Base-by-base conservation (phyloP, 371 early-diverging fungal genomes). In the Batkoa obscura region DNA sequence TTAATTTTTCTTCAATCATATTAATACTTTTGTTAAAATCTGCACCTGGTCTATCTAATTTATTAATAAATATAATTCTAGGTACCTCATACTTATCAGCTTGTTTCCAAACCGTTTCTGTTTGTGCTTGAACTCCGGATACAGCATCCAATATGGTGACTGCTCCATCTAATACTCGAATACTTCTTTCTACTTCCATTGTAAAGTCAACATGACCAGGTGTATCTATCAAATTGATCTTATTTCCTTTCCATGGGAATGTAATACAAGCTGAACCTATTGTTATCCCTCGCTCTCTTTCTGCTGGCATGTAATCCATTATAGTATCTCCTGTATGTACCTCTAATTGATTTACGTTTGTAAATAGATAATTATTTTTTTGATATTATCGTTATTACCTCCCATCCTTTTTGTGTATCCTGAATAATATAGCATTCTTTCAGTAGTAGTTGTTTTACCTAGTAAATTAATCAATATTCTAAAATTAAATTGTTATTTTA, bases 201-300 rank as follows among this genome's bases (percentile, higher is more conserved):
- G 91, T 93, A 58, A 96, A 96, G 66, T 96, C 95, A 0, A 89
- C 88, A 58, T 95, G 97, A 0, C 97, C 97, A 0, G 97, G 95
- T 2, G 94, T 94, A 62, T 96, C 97, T 50, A 96, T 92, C 52
- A 95, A 62, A 62, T 95, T 91, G 63, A 95, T 73, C 9, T 78
- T 80, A 59, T 86, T 77, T 43, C 75, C 76, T 15, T 74, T 66
- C 96, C 96, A 95, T 1, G 80, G 81, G 64, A 91, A 85, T 13
- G 94, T 91, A 37, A 93, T 94, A 9, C 93, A 89, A 0, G 98
- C 96, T 3, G 90, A 86, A 38, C 81, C 81, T 61, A 96, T 94
- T 0, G 97, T 95, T 46, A 96, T 95, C 0, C 95, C 95, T 13
- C 97, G 79, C 58, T 86, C 89, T 23, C 90, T 78, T 66, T 95